A percentile compares a stretch with the other conserved stretches of the same genome.
Conservation (phyloP, 75 land plant species). For the Sequoia sempervirens region DNA sequence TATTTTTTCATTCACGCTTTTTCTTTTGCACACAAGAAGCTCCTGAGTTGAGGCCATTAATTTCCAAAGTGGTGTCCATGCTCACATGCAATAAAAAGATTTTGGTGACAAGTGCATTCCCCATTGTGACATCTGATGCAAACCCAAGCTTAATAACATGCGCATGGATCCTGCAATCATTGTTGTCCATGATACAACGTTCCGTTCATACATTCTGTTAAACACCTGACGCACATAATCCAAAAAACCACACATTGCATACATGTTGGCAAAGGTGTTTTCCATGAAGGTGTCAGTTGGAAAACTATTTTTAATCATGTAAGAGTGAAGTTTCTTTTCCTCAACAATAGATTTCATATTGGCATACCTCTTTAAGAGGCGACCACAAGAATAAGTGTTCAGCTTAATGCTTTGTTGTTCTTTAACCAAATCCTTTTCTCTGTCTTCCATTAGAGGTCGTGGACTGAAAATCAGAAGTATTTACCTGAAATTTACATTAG, state of each 20-base stretch:
- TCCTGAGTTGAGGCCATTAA: too few relatives aligned
- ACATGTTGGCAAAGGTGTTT: slow-evolving; percentile 34
- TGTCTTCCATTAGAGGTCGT: not conserved
- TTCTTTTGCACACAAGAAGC: slow-evolving; percentile 26
- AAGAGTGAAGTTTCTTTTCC: slow-evolving; percentile 27
- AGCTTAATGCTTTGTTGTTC: not conserved
- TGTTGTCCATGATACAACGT: too few relatives aligned
- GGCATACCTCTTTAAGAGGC: slow-evolving; percentile 6
- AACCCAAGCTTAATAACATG: too few relatives aligned
- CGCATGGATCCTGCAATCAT: too few relatives aligned
- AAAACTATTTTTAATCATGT: slow-evolving; percentile 10
- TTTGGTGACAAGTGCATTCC: slow-evolving; percentile 45
- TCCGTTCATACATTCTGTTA: too few relatives aligned
- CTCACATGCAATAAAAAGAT: too few relatives aligned
- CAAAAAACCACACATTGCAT: slow-evolving; percentile 26
- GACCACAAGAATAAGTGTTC: not conserved
- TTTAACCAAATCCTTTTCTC: not conserved
- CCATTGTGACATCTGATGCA: too few relatives aligned
- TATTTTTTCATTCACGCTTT: too few relatives aligned
- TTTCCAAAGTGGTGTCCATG: too few relatives aligned
- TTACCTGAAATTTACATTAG: not conserved
- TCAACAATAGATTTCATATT: not conserved
- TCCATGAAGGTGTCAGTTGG: slow-evolving; percentile 15
- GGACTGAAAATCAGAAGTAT: not conserved
- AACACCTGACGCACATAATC: slow-evolving; percentile 9